phyloP scores from a whole-genome alignment of 2,329 filamentous ascomycete genomes.

The Cladophialophora immunda region DNA sequence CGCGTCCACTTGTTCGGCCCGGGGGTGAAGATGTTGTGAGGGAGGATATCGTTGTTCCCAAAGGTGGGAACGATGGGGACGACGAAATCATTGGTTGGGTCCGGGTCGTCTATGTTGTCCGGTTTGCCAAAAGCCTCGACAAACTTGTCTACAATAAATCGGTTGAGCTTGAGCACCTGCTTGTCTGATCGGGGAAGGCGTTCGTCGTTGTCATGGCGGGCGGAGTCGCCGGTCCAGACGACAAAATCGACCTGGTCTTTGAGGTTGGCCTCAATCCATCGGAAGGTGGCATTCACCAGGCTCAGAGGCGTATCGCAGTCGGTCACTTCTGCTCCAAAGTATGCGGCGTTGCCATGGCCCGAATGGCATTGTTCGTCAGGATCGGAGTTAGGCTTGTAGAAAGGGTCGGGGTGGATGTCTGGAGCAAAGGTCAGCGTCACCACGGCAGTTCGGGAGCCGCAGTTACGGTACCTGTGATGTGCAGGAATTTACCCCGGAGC shows the following conservation, averaged over 20 bases:
- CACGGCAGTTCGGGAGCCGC: background rate
- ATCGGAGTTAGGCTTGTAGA: conserved; percentile 79
- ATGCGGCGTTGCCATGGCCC: conserved; percentile 72
- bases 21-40: conserved; percentile 88
- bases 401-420: conserved; percentile 93
- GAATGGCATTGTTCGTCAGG: conserved; percentile 78
- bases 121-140: conserved; percentile 72
- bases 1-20: conserved; percentile 90
- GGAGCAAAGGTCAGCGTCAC: conserved; percentile 32
- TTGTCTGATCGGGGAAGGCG: conserved; percentile 75
- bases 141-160: conserved; percentile 78
- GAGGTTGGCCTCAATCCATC: conserved; percentile 83
- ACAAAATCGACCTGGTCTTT: conserved; percentile 86
- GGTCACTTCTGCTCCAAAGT: conserved; percentile 83
- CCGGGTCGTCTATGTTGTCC: conserved; percentile 57
- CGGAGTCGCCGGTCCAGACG: conserved; percentile 91
- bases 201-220: conserved; percentile 88
- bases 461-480: conserved; percentile 76
- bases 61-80: conserved; percentile 89
- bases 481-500: conserved; percentile 79
- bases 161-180: conserved; percentile 82
- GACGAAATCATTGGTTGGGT: conserved; percentile 66
- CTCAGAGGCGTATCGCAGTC: conserved; percentile 86
- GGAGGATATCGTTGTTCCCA: conserved; percentile 97
- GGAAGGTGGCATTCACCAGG: conserved; percentile 86